Evolutionary conservation across 73 alveolate species (phyloP).

Genomic region (Paramecium biaurelia): DNA sequence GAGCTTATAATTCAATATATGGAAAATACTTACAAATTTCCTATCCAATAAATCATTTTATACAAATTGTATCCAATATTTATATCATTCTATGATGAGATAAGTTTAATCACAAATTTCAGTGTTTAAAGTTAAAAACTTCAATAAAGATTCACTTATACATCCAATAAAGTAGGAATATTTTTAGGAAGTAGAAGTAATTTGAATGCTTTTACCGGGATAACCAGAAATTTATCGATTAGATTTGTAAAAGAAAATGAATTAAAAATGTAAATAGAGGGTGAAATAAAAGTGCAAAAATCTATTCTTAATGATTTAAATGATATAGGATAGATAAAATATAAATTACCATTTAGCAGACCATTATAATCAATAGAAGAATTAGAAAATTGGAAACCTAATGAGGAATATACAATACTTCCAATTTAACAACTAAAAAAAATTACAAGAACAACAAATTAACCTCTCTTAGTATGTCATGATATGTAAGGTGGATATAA

Average conservation of each 20-base stretch:
- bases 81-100: neutral
- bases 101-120: neutral
- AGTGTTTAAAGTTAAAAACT: neutral
- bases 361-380: constrained; percentile 24
- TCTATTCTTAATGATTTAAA: neutral
- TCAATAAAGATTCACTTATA: neutral
- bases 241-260: neutral
- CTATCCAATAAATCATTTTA: neutral
- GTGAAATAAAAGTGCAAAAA: neutral
- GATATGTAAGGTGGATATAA: constrained; percentile 61
- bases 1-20: neutral
- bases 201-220: neutral
- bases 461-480: constrained; percentile 54
- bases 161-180: neutral
- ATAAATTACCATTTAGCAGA: constrained; percentile 18
- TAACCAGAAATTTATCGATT: neutral
- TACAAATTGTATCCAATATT: neutral
- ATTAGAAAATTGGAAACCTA: constrained; percentile 14
- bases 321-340: constrained; percentile 14
- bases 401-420: neutral
- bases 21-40: neutral
- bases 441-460: neutral
- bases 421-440: neutral
- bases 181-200: neutral
- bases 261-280: neutral